Evolutionary conservation across 495 filamentous ascomycete genomes (phyloP), one percentile per base, ranked within the genome.

Genomic region (Xylaria bambusicola): DNA sequence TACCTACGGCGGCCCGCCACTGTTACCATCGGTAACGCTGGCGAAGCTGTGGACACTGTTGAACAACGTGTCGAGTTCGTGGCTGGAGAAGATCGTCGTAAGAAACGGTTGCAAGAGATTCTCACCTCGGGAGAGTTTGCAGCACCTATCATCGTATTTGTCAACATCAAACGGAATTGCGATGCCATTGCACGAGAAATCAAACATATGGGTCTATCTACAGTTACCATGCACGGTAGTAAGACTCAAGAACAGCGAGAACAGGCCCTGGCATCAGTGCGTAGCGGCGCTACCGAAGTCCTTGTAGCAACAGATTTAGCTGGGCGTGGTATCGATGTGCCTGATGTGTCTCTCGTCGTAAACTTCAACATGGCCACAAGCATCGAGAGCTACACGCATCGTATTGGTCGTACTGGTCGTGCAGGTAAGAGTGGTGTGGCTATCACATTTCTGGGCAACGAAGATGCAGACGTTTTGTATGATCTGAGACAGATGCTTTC

Each of bases 151-250:
- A 98, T 99, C 69, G 94, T 98, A 52, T 99, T 99, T 70, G 94
- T 99, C 82, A 99, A 99, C 73, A 97, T 98, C 88, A 99, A 98
- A 74, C 90, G 93, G 60, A 98, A 98, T 78, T 97, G 92, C 78
- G 94, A 99, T 72, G 91, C 93, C 53, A 87, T 99, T 29, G 94
- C 94, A 1, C 82, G 90, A 58, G 93, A 98, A 69, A 94, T 99
- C 81, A 96, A 96, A 69, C 86, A 92, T 53, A 91, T 93, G 84
- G 95, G 95, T 63, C 93, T 91, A 76, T 90, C 86, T 13, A 86
- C 89, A 1, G 93, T 95, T 66, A 98, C 93, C 0, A 77, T 99
- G 35, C 94, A 98, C 73, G 94, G 95, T 60, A 87, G 84, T 75
- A 99, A 99, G 73, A 95, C 92, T 1, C 94, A 99, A 69, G 95